A percentile compares a stretch with the other conserved stretches of the same genome.
phyloP scores from a whole-genome alignment of 768 basidiomycete species.

The Mycena indigotica region DNA sequence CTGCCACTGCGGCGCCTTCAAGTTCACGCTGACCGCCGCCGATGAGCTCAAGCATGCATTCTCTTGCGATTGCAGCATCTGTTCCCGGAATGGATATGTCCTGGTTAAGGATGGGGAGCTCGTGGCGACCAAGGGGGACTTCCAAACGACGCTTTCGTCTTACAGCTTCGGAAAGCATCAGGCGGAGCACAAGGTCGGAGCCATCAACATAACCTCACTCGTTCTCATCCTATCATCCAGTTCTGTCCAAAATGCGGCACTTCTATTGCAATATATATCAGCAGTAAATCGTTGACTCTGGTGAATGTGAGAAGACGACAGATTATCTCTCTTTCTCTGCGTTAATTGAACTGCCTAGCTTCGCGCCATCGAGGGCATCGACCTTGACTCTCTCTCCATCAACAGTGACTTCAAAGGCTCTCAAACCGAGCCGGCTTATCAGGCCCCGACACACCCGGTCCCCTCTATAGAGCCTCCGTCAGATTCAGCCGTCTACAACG shows the following conservation, averaged over 20 bases:
- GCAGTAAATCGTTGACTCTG: too few species aligned
- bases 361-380: neutral
- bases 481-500: neutral
- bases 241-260: neutral
- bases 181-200: neutral
- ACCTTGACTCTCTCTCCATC: neutral
- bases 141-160: neutral
- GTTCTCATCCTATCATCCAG: too few species aligned
- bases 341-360: too few species aligned
- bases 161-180: neutral
- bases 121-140: neutral
- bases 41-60: neutral
- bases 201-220: too few species aligned
- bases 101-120: neutral
- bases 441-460: neutral
- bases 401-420: neutral
- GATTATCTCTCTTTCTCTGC: too few species aligned
- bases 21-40: neutral
- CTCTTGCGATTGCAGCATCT: neutral
- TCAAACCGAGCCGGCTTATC: neutral
- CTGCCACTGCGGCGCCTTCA: constrained; percentile 4
- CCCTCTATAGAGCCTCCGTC: neutral
- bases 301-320: too few species aligned
- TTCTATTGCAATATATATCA: too few species aligned
- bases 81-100: neutral